Percentiles rank a stretch among this genome's conserved stretches.
phyloP scores from a whole-genome alignment of 1,284 basidiomycete genomes.

The Ceratobasidium sp. region DNA sequence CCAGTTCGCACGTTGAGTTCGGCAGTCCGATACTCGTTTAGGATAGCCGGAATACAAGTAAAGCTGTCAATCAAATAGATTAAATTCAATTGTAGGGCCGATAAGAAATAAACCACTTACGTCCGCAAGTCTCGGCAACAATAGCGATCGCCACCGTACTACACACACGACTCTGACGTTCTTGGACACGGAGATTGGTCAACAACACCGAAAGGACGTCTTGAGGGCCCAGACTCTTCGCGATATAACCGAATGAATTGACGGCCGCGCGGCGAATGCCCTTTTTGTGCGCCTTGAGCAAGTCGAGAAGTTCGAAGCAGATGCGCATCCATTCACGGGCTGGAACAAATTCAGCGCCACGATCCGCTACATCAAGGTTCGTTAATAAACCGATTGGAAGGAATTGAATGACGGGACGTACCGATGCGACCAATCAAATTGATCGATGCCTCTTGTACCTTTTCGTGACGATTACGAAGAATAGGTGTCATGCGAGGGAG shows the following conservation, averaged over 20 bases:
- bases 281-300: constrained; percentile 99
- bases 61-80: constrained; percentile 68
- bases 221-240: constrained; percentile 98
- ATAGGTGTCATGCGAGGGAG: constrained; percentile 99
- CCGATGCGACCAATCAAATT: constrained; percentile 99
- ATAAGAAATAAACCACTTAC: constrained; percentile 55
- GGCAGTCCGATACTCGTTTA: constrained; percentile 98
- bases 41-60: constrained; percentile 97
- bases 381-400: background rate
- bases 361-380: constrained; percentile 76
- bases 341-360: constrained; percentile 97
- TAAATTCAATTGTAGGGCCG: constrained; percentile 19
- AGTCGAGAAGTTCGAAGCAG: constrained; percentile 96
- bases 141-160: constrained; percentile 98
- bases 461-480: constrained; percentile 97
- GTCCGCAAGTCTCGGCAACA: constrained; percentile 96
- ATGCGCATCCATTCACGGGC: constrained; percentile 99
- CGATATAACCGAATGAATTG: constrained; percentile 99
- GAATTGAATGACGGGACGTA: constrained; percentile 50
- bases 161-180: constrained; percentile 98
- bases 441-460: constrained; percentile 99
- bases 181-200: constrained; percentile 97
- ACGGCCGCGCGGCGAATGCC: constrained; percentile 98
- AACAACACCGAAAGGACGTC: constrained; percentile 96
- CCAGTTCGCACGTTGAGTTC: constrained; percentile 99